Evolutionary conservation across 345 rosid species (phyloP), one percentile per base, ranked within the genome.

Genomic region (Linum trigynum): DNA sequence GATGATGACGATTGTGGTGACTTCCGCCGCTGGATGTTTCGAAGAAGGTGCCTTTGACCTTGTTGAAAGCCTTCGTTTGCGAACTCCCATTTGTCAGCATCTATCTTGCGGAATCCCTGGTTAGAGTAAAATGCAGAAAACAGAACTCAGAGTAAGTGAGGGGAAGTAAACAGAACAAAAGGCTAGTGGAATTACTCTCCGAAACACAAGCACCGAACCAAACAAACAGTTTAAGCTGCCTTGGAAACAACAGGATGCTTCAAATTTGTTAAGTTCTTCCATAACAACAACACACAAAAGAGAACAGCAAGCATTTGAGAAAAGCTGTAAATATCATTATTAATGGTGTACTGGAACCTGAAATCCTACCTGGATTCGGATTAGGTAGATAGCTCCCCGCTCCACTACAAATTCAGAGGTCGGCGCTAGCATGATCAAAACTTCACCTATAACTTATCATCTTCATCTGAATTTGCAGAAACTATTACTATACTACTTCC

Each of bases 341-440:
- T 39, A 57, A 57, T 35, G 35, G 4, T 57, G 65, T 58, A 69
- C 39, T 32, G 57, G 64, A 79, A 73, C 76, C 76, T 71, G 58
- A 77, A 66, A 74, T 62, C 68, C 85, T 74, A 82, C 85, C 88
- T 78, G 85, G 40, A 23, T 57, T 57, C 3, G 38, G 38, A 37
- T 32, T 57, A 57, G 60, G 61, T 57, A 57, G 61, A 37, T 57
- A 57, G 60, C 36, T 57, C 35, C 60, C 60, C 9, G 53, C 53
- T 48, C 53, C 53, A 10, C 14, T 48, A 6, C 53, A 48, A 48
- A 23, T 23, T 23, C 32, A 23, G 32, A 23, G 32, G 32, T 23
- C 32, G 32, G 32, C 32, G 32, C 32, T 23, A 23, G 32, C 32
- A 23, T 48, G 14, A 66, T 10, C 68, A 65, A 59, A 67, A 71